Percentiles rank a stretch among this genome's conserved stretches.
Evolutionary conservation across 108 stramenopile genomes (phyloP).

Genomic region (Nitzschia sp.): DNA sequence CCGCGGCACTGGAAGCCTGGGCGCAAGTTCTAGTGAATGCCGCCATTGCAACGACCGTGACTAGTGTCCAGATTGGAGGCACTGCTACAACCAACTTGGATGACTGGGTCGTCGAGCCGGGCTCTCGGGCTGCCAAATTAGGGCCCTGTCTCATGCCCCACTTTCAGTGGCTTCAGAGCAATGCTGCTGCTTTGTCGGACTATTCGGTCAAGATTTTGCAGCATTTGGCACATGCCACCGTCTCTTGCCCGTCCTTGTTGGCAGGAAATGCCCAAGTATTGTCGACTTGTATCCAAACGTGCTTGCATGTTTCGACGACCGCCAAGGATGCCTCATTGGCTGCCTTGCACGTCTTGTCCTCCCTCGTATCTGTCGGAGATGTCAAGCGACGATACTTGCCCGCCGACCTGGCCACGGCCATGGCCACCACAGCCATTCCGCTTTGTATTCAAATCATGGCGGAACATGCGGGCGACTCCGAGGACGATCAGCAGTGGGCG

Average conservation of each 20-base stretch:
- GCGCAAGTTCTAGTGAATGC: conserved; percentile 43
- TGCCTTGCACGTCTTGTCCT: conserved; percentile 54
- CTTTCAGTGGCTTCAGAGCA: conserved; percentile 1
- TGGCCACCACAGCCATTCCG: conserved; percentile 15
- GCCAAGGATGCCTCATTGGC: conserved; percentile 25
- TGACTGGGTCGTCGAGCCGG: conserved; percentile 37
- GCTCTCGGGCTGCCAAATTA: conserved; percentile 32
- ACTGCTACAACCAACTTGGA: conserved; percentile 15
- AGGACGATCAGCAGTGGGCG: conserved; percentile 57
- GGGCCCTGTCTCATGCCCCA: conserved; percentile 23
- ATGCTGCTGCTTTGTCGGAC: neutral
- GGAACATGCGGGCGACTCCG: conserved; percentile 29
- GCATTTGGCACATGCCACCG: conserved; percentile 21
- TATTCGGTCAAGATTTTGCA: too few relatives aligned
- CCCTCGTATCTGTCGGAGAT: conserved; percentile 49
- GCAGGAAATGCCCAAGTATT: conserved; percentile 48
- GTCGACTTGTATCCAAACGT: conserved; percentile 35
- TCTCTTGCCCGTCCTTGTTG: conserved; percentile 57
- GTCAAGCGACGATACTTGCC: conserved; percentile 45
- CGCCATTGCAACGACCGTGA: conserved; percentile 45
- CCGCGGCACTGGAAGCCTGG: conserved; percentile 34
- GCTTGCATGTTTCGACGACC: conserved; percentile 39
- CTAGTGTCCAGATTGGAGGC: neutral
- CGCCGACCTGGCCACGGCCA: conserved; percentile 12
- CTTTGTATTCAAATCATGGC: conserved; percentile 41